Base-by-base conservation (phyloP, 1,139 yeast genomes). In the Yamadazyma taylorii region DNA sequence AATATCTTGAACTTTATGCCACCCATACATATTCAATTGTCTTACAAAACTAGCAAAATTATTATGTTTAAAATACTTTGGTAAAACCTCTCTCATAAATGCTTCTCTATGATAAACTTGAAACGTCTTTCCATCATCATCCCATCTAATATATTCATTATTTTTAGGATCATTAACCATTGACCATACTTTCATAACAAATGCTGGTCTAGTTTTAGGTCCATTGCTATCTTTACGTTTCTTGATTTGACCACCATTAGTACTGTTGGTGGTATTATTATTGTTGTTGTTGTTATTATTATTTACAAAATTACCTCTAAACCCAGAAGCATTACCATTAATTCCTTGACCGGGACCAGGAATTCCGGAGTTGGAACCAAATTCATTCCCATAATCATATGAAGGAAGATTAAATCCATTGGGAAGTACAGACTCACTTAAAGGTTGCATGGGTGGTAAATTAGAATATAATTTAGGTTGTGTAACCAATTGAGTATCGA, bases 21-120 rank as follows among this genome's bases (percentile, higher is more conserved):
- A 92, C 26, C 97, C 98, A 56, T 92, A 92, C 95, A 92, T 92
- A 62, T 92, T 92, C 55, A 92, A 69, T 58, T 90, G 97, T 39
- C 97, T 78, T 6, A 90, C 97, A 68, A 92, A 92, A 50, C 92
- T 81, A 31, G 97, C 95, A 65, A 88, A 90, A 61, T 90, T 90
- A 36, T 89, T 80, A 62, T 92, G 97, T 54, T 90, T 90, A 67
- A 92, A 92, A 61, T 89, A 95, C 41, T 81, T 79, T 12, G 97
- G 97, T 41, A 92, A 69, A 22, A 92, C 85, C 36, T 73, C 67
- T 51, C 83, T 86, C 74, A 90, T 94, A 55, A 92, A 90, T 41
- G 78, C 80, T 56, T 92, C 97, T 37, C 96, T 74, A 51, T 88
- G 87, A 37, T 77, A 75, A 6, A 92, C 96, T 47, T 86, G 83